Conservation (phyloP, 2,329 filamentous ascomycete species). For the Penicillium hesseltinei region DNA sequence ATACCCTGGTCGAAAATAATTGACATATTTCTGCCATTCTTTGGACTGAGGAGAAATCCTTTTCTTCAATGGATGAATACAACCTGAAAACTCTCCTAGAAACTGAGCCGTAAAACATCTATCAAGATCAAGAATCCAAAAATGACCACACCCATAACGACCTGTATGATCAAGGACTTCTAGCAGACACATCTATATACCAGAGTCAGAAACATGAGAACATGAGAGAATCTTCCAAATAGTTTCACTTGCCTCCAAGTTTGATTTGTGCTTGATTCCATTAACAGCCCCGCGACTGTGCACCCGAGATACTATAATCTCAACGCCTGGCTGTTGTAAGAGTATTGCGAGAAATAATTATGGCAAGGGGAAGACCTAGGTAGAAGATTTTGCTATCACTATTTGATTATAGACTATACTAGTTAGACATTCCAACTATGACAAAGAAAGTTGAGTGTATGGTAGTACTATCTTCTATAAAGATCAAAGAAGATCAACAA, state of each 20-base stretch:
- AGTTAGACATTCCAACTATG: no score
- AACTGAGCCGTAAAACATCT: neutral
- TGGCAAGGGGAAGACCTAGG: neutral
- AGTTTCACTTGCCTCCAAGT: neutral
- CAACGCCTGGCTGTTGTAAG: no score
- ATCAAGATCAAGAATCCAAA: constrained; percentile 4
- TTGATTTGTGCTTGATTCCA: neutral
- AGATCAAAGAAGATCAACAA: neutral
- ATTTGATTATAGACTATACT: neutral
- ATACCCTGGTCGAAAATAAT: constrained; percentile 1
- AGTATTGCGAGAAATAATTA: neutral
- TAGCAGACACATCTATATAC: neutral
- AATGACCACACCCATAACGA: constrained; percentile 2
- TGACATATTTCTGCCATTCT: constrained; percentile 1
- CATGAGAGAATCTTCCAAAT: neutral
- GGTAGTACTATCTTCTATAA: no score
- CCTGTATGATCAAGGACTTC: constrained; percentile 4
- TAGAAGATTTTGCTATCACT: neutral
- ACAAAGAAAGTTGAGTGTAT: neutral
- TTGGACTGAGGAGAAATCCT: neutral
- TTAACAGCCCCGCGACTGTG: neutral
- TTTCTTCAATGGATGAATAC: constrained; percentile 1
- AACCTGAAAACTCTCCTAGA: neutral
- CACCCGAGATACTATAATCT: neutral
- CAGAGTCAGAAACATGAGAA: neutral